Conservation (phyloP, 2,329 filamentous ascomycete genomes). For the Fusarium beomiforme region DNA sequence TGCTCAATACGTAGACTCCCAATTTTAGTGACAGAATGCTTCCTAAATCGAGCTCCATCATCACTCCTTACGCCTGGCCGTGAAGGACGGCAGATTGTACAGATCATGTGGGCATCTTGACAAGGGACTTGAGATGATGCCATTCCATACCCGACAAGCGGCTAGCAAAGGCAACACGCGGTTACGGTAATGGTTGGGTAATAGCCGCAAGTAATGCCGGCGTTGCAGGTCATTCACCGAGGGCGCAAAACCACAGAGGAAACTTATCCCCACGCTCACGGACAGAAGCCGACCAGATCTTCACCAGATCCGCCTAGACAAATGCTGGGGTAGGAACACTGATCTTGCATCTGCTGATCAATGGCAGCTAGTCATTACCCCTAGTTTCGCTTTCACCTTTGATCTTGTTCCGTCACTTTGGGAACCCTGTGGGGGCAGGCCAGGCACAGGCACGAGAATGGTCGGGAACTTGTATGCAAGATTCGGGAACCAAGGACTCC, state of each 20-base stretch:
- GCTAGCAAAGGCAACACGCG: slow-evolving; percentile 42
- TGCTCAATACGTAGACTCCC: background rate
- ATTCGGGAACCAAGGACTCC: slow-evolving; percentile 34
- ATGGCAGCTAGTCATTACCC: slow-evolving; percentile 7
- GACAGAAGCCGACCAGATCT: slow-evolving; percentile 26
- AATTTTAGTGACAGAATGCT: background rate
- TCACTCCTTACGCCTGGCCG: slow-evolving; percentile 16
- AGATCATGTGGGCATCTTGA: slow-evolving; percentile 36
- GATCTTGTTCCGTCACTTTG: slow-evolving; percentile 11
- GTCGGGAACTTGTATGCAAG: slow-evolving; percentile 32
- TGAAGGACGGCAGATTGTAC: slow-evolving; percentile 34
- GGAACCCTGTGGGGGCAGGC: slow-evolving; percentile 5
- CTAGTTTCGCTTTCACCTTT: slow-evolving; percentile 24
- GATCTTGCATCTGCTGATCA: slow-evolving; percentile 21
- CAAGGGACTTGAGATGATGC: slow-evolving; percentile 21
- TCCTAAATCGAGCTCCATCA: slow-evolving; percentile 5
- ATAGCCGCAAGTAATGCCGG: slow-evolving; percentile 24
- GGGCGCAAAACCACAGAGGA: background rate
- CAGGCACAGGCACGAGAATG: slow-evolving; percentile 28
- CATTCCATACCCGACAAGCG: slow-evolving; percentile 24
- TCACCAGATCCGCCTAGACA: slow-evolving; percentile 12
- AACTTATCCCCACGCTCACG: slow-evolving; percentile 12
- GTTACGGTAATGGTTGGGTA: slow-evolving; percentile 35
- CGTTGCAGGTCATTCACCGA: slow-evolving; percentile 12
- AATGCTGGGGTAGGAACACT: slow-evolving; percentile 8